Evolutionary conservation across 768 basidiomycete genomes (phyloP).

Genomic region (Rhodotorula toruloides): DNA sequence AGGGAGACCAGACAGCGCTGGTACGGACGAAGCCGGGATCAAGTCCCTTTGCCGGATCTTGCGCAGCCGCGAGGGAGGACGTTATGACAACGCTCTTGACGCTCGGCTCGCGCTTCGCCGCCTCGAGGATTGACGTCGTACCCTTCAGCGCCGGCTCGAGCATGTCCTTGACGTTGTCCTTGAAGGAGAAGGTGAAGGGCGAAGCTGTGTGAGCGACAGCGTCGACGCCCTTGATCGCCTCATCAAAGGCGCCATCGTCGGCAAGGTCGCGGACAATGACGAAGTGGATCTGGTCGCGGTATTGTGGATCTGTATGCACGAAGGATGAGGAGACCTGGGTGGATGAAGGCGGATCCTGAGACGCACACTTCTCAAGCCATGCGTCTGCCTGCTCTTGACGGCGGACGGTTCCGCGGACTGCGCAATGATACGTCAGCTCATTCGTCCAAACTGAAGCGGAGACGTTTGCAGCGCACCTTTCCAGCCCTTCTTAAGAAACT

Average conservation of each 20-base stretch:
- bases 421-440: background rate
- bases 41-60: background rate
- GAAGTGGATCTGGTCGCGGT: slow-evolving; percentile 1
- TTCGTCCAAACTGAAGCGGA: background rate
- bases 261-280: slow-evolving; percentile 13
- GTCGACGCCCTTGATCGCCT: slow-evolving; percentile 20
- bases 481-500: slow-evolving; percentile 9
- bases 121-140: slow-evolving; percentile 9
- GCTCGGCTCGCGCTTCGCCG: background rate
- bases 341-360: too few species aligned
- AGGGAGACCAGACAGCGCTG: slow-evolving; percentile 6
- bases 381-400: slow-evolving; percentile 17
- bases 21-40: slow-evolving; percentile 6
- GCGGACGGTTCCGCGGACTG: slow-evolving; percentile 17
- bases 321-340: background rate
- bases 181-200: background rate
- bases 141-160: slow-evolving; percentile 20
- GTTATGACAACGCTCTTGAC: slow-evolving; percentile 26
- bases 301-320: slow-evolving; percentile 1
- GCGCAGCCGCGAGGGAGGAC: slow-evolving; percentile 1
- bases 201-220: slow-evolving; percentile 18
- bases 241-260: slow-evolving; percentile 11
- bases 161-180: slow-evolving; percentile 6
- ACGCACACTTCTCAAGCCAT: slow-evolving; percentile 15
- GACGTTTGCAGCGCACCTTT: background rate